Conservation (phyloP, 495 filamentous ascomycete species). For the Aspergillus ostianus region DNA sequence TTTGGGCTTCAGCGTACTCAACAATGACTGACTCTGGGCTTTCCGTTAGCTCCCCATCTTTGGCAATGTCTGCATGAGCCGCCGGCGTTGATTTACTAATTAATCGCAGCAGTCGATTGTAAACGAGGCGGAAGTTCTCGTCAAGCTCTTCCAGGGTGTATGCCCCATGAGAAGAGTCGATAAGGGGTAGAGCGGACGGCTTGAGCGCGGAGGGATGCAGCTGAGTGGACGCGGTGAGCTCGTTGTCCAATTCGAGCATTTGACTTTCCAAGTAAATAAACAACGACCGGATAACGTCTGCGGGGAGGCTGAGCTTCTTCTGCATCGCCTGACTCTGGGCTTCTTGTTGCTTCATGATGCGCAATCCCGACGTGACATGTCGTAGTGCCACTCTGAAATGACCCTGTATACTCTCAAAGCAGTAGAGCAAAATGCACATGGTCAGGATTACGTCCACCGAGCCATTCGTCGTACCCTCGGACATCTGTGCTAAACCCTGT, state of each 20-base stretch:
- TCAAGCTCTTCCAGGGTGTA: slow-evolving; percentile 1
- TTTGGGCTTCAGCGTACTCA: not conserved
- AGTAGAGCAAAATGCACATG: slow-evolving; percentile 56
- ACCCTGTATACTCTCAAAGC: slow-evolving; percentile 55
- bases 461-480: not conserved
- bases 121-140: slow-evolving; percentile 5
- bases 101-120: slow-evolving; percentile 5
- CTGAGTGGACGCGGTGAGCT: slow-evolving; percentile 6
- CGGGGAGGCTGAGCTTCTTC: slow-evolving; percentile 1
- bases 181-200: not conserved
- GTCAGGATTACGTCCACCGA: slow-evolving; percentile 42
- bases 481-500: slow-evolving; percentile 6
- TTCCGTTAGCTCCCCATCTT: not conserved
- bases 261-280: slow-evolving; percentile 20
- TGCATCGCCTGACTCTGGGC: not conserved
- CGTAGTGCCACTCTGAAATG: slow-evolving; percentile 39
- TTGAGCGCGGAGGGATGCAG: slow-evolving; percentile 1
- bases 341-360: slow-evolving; percentile 22
- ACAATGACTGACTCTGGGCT: not conserved
- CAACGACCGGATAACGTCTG: slow-evolving; percentile 4
- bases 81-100: not conserved
- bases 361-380: slow-evolving; percentile 47
- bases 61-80: not conserved
- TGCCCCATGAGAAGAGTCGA: not conserved
- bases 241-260: slow-evolving; percentile 17